A percentile compares a stretch with the other conserved stretches of the same genome.
phyloP scores from a whole-genome alignment of 768 basidiomycete species.

The Lentinula detonsa region DNA sequence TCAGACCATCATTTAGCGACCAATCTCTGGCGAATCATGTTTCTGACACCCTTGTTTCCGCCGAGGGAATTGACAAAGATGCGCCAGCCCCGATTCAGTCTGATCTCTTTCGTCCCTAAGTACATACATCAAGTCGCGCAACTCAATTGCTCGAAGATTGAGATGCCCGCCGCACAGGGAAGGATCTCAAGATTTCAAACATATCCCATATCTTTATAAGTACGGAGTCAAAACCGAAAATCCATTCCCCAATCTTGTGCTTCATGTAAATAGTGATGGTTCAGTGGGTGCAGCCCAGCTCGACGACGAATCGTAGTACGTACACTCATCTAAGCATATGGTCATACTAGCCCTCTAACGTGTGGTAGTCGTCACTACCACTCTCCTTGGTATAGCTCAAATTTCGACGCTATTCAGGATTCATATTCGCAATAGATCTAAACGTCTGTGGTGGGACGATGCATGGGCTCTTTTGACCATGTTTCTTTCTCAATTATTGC shows the following conservation, averaged over 20 bases:
- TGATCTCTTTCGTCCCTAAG: neutral
- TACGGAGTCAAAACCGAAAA: neutral
- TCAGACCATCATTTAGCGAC: neutral
- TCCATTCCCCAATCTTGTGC: neutral
- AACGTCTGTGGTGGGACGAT: conserved; percentile 10
- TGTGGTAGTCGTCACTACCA: conserved; percentile 1
- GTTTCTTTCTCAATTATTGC: neutral
- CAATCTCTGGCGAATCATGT: neutral
- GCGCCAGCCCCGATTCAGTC: neutral
- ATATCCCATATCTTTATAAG: neutral
- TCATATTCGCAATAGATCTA: neutral
- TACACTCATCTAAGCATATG: neutral
- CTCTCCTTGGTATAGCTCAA: conserved; percentile 4
- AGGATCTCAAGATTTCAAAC: neutral
- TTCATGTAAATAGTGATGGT: conserved; percentile 9
- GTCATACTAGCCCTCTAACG: neutral
- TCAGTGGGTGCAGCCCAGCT: conserved; percentile 8
- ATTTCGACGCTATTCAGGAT: conserved; percentile 3
- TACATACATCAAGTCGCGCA: neutral
- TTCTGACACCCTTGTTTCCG: neutral
- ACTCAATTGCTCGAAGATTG: neutral
- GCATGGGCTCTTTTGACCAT: conserved; percentile 7
- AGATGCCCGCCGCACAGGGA: neutral
- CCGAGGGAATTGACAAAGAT: neutral
- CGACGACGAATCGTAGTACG: conserved; percentile 8